Evolutionary conservation across 805 yeast genomes (phyloP).

Genomic region (Barnettozyma siamensis): DNA sequence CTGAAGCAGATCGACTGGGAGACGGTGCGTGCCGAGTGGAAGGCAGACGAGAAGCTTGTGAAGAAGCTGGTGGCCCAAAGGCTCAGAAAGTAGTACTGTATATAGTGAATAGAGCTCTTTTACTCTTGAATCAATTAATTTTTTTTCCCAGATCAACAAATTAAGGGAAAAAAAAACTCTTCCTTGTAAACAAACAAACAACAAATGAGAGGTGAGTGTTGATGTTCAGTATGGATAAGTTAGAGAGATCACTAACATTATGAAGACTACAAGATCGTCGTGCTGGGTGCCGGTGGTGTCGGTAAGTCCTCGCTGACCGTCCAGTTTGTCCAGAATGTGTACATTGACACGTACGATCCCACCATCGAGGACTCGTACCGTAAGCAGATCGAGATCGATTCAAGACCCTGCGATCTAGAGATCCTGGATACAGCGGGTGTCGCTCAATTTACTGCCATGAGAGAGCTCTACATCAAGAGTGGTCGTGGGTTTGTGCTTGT

Average conservation of each 20-base stretch:
- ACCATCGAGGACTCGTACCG: conserved; percentile 95
- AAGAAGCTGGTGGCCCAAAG: conserved; percentile 7
- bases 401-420: conserved; percentile 80
- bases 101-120: too few species aligned
- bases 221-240: too few species aligned
- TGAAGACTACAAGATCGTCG: conserved; percentile 79
- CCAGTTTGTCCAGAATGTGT: conserved; percentile 86
- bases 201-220: conserved; percentile 15
- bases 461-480: conserved; percentile 80
- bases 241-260: conserved; percentile 5
- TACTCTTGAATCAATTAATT: too few species aligned
- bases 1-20: conserved; percentile 30
- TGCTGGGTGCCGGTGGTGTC: conserved; percentile 95
- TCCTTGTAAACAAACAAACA: not conserved
- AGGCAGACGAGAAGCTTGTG: conserved; percentile 25
- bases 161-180: too few species aligned
- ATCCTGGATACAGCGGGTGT: conserved; percentile 90
- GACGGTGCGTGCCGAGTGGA: conserved; percentile 31
- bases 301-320: conserved; percentile 94
- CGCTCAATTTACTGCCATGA: conserved; percentile 94
- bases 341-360: conserved; percentile 90
- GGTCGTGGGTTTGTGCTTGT: conserved; percentile 89
- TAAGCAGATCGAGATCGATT: conserved; percentile 83
- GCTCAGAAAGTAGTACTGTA: conserved; percentile 1
- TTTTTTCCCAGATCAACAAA: too few species aligned